A percentile compares a stretch with the other conserved stretches of the same genome.
Conservation (phyloP, 23 red algal species). For the Chondrus crispus region DNA sequence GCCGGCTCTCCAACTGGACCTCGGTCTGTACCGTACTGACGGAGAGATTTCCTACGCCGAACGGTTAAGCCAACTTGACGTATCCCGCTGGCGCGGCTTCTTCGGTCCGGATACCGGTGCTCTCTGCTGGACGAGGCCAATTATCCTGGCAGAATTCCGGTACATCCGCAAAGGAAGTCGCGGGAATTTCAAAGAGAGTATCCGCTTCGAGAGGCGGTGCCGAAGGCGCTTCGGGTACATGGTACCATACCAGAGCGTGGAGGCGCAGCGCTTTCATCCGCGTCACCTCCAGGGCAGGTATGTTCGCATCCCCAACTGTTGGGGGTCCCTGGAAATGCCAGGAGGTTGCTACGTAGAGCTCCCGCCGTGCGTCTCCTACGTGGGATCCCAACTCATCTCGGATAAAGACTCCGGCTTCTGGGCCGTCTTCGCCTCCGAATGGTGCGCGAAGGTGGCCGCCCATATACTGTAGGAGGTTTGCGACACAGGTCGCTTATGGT, state of each 20-base stretch:
- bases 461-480: background rate
- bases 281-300: background rate
- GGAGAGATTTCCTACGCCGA: background rate
- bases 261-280: background rate
- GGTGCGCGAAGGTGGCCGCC: background rate
- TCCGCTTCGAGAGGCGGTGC: background rate
- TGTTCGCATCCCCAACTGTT: background rate
- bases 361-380: background rate
- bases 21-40: background rate
- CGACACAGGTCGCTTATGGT: background rate
- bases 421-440: background rate
- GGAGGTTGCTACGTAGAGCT: background rate
- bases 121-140: background rate
- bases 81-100: background rate
- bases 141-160: background rate
- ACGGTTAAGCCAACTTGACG: background rate
- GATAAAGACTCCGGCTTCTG: background rate
- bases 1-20: background rate
- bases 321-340: background rate
- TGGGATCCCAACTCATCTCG: background rate
- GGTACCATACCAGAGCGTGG: background rate
- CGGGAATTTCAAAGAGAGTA: too few species aligned
- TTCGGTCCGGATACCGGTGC: background rate
- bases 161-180: background rate
- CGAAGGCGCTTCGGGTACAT: background rate